These are phyloP conservation scores for Colletotrichum sidae DNA, from an alignment of 2,329 filamentous ascomycete genomes.

Conservation along the genomic window DNA sequence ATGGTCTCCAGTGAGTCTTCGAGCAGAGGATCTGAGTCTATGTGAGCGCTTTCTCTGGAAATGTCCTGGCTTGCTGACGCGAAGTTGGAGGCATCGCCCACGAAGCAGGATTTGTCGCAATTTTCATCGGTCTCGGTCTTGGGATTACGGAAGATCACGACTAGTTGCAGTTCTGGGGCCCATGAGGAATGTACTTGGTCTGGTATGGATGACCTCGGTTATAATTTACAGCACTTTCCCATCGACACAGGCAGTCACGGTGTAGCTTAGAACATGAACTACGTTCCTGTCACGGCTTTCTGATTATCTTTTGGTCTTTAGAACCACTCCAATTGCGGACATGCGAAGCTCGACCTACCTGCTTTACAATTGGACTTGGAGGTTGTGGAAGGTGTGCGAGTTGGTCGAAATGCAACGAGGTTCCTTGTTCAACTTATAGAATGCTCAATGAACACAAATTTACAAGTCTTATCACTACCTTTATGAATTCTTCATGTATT, in stretches of 20 bases:
- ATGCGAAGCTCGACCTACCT: slow-evolving; percentile 43
- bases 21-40: background rate
- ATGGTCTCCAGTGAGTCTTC: slow-evolving; percentile 32
- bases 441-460: too few species aligned
- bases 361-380: slow-evolving; percentile 12
- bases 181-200: slow-evolving; percentile 52
- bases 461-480: too few species aligned
- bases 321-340: slow-evolving; percentile 46
- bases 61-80: accelerated
- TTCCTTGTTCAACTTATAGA: too few species aligned
- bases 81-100: slow-evolving; percentile 41
- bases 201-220: slow-evolving; percentile 56
- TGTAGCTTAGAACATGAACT: slow-evolving; percentile 56
- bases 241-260: slow-evolving; percentile 50
- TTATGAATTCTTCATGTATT: too few species aligned
- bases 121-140: slow-evolving; percentile 43
- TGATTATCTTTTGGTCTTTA: slow-evolving; percentile 49
- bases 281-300: slow-evolving; percentile 53
- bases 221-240: slow-evolving; percentile 60
- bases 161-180: slow-evolving; percentile 45
- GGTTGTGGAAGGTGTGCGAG: slow-evolving; percentile 14
- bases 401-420: too few species aligned
- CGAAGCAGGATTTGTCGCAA: slow-evolving; percentile 42
- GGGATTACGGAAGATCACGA: too few species aligned
- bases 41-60: background rate